Evolutionary conservation across 1,284 basidiomycete species (phyloP).

Genomic region (Schizophyllum commune): DNA sequence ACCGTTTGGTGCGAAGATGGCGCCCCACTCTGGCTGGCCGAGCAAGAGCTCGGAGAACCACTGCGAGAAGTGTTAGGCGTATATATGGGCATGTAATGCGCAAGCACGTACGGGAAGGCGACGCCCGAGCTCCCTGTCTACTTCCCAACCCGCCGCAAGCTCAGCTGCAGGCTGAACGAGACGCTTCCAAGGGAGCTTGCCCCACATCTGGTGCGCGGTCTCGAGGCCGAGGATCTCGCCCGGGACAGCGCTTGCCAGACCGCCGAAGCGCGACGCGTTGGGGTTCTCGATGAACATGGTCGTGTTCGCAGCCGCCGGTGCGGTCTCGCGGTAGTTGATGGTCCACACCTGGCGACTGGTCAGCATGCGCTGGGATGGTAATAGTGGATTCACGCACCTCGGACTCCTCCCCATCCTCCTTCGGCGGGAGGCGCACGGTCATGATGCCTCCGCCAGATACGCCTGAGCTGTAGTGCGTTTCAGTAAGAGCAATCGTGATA

Average conservation of each 20-base stretch:
- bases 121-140: conserved; percentile 66
- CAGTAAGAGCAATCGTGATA: neutral
- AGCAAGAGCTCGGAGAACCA: conserved; percentile 60
- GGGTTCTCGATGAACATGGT: conserved; percentile 68
- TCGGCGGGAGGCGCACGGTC: conserved; percentile 71
- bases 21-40: conserved; percentile 68
- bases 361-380: neutral
- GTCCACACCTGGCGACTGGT: conserved; percentile 35
- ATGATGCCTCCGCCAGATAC: conserved; percentile 93
- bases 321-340: conserved; percentile 87
- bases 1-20: conserved; percentile 78
- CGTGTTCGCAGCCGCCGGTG: conserved; percentile 61
- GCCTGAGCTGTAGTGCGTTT: conserved; percentile 47
- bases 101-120: conserved; percentile 54
- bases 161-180: conserved; percentile 72
- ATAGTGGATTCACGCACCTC: conserved; percentile 23
- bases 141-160: conserved; percentile 72
- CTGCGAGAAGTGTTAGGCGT: conserved; percentile 22
- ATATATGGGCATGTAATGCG: neutral
- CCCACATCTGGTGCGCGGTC: conserved; percentile 76
- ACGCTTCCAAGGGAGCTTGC: conserved; percentile 66
- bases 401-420: conserved; percentile 30
- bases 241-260: conserved; percentile 78
- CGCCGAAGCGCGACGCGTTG: conserved; percentile 56
- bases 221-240: conserved; percentile 82